These are phyloP conservation scores for Pleurotus tuber-regium DNA, from an alignment of 768 basidiomycete genomes.

Conservation along the genomic window DNA sequence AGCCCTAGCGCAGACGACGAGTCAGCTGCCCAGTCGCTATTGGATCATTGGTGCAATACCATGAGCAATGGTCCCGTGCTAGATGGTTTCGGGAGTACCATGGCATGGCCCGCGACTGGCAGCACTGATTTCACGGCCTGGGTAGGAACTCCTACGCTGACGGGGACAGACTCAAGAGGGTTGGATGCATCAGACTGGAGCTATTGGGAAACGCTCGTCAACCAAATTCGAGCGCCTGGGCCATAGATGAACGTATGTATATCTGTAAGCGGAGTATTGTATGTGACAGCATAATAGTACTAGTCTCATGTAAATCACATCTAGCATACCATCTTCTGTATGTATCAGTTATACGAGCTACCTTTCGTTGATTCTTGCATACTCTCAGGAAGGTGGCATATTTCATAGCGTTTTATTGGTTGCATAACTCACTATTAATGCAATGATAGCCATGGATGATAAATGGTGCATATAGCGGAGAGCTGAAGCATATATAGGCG, in stretches of 20 bases:
- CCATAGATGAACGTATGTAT: not conserved
- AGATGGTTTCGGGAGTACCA: conserved; percentile 45
- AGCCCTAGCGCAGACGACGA: conserved; percentile 77
- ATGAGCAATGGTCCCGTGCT: conserved; percentile 59
- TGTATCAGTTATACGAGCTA: too few relatives aligned
- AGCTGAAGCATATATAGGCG: too few relatives aligned
- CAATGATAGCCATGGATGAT: not conserved
- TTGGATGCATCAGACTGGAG: conserved; percentile 70
- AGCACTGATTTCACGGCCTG: conserved; percentile 58
- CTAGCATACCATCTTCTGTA: too few relatives aligned
- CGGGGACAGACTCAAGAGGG: conserved; percentile 43
- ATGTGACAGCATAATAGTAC: too few relatives aligned
- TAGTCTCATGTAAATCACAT: too few relatives aligned
- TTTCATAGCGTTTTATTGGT: not conserved
- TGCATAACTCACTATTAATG: not conserved
- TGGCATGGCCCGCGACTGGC: conserved; percentile 62
- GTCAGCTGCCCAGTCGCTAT: conserved; percentile 68
- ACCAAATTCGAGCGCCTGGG: conserved; percentile 37
- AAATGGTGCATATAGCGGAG: not conserved
- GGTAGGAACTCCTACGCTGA: conserved; percentile 43
- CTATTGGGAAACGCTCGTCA: conserved; percentile 83
- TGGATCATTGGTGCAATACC: conserved; percentile 87
- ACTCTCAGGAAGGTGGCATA: too few relatives aligned
- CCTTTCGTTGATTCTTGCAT: too few relatives aligned
- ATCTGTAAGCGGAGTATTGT: too few relatives aligned